Conservation (phyloP, 192 early-diverging fungal species). For the Backusella australiensis region DNA sequence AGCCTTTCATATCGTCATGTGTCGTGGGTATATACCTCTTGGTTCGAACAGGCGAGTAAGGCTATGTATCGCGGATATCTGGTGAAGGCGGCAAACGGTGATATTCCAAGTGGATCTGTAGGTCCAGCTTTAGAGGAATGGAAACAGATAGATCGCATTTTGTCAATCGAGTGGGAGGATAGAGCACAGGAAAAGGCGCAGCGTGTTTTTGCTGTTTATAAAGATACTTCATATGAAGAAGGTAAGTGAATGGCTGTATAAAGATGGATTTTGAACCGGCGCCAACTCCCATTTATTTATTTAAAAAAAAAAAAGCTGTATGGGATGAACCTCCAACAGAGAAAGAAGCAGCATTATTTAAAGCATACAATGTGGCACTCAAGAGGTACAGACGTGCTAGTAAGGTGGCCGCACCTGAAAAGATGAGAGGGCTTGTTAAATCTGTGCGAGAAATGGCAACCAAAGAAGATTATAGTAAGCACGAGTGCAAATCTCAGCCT, state of each 20-base stretch:
- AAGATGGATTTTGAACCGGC: not conserved
- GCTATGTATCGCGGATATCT: constrained; percentile 29
- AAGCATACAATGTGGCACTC: constrained; percentile 35
- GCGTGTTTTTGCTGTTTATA: constrained; percentile 64
- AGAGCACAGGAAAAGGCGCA: constrained; percentile 38
- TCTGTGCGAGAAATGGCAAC: constrained; percentile 19
- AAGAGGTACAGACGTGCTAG: constrained; percentile 37
- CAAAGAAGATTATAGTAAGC: constrained; percentile 36
- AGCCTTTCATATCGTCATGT: constrained; percentile 44
- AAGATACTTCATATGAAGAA: constrained; percentile 50
- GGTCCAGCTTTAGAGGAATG: constrained; percentile 31
- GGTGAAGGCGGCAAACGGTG: constrained; percentile 16
- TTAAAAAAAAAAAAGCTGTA: constrained; percentile 27
- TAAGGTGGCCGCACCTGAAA: constrained; percentile 34
- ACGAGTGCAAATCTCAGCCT: constrained; percentile 55
- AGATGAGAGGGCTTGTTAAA: constrained; percentile 30
- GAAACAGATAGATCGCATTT: constrained; percentile 40
- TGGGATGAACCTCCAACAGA: constrained; percentile 39
- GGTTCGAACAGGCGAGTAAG: constrained; percentile 35
- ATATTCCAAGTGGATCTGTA: constrained; percentile 23
- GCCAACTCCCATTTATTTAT: not conserved
- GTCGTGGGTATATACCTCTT: constrained; percentile 48
- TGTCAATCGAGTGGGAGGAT: constrained; percentile 38
- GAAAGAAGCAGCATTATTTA: constrained; percentile 27
- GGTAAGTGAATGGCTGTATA: constrained; percentile 34